Percentiles rank a stretch among this genome's conserved stretches.
These are phyloP conservation scores for Colletotrichum musicola DNA, from an alignment of 2,329 filamentous ascomycete species.

Conservation along the genomic window DNA sequence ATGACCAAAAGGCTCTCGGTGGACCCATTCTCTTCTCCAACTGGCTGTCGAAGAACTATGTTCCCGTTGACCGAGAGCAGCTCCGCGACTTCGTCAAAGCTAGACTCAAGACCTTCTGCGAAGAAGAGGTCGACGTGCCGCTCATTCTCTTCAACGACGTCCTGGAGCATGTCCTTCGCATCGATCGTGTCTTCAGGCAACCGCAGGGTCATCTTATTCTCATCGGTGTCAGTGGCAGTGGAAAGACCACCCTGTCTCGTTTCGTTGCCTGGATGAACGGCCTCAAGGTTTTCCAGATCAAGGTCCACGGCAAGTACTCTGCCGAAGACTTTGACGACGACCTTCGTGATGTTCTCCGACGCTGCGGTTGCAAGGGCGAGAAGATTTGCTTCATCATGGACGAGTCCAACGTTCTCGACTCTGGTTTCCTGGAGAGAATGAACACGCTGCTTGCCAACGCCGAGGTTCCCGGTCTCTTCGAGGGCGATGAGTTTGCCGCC, in stretches of 20 bases:
- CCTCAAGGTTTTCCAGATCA: conserved; percentile 99
- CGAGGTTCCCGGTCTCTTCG: conserved; percentile 98
- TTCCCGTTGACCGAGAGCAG: conserved; percentile 95
- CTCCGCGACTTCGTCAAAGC: conserved; percentile 98
- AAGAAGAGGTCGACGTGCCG: conserved; percentile 98
- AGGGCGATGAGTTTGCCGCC: conserved; percentile 98
- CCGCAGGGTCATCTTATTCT: conserved; percentile 98
- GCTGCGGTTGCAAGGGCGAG: conserved; percentile 97
- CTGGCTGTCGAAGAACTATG: conserved; percentile 98
- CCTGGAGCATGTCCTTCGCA: conserved; percentile 95
- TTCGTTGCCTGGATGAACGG: conserved; percentile 99
- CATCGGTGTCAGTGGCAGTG: conserved; percentile 97
- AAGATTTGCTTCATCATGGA: conserved; percentile 99
- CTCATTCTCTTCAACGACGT: conserved; percentile 99
- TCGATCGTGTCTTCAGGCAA: conserved; percentile 98
- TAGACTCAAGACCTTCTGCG: conserved; percentile 96
- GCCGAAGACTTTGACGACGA: conserved; percentile 99
- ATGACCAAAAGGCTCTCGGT: conserved; percentile 88
- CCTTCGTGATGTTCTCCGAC: conserved; percentile 89
- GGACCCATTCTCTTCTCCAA: conserved; percentile 98
- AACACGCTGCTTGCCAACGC: conserved; percentile 98
- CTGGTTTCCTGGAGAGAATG: conserved; percentile 98
- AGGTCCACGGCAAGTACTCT: conserved; percentile 98
- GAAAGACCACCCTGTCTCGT: conserved; percentile 96
- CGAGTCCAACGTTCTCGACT: conserved; percentile 97